Base-by-base conservation (phyloP, 805 yeast species). In the Candida hungchunana region DNA sequence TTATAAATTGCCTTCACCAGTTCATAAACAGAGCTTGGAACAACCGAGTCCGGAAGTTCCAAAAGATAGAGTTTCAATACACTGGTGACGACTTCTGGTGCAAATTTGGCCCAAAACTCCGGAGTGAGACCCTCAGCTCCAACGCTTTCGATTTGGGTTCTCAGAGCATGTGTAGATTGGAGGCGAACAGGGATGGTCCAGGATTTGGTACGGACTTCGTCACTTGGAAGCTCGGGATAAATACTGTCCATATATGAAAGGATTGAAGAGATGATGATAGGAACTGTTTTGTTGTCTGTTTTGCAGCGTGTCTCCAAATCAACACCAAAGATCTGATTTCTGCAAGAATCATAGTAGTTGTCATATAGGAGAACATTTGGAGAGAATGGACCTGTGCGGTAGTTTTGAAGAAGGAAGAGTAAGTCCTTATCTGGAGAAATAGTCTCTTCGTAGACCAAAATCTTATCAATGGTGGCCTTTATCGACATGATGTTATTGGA, bases 21-120 rank as follows among this genome's bases (percentile, higher is more conserved):
- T 46, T 83, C 93, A 53, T 79, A 82, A 41, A 73, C 64, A 31
- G 73, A 74, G 38, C 71, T 64, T 2, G 90, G 78, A 5, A 87
- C 71, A 27, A 86, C 56, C 3, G 93, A 79, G 43, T 79, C 86
- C 0, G 95, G 95, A 30, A 86, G 66, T 55, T 87, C 95, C 54
- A 85, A 63, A 19, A 86, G 62, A 58, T 82, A 86, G 23, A 85
- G 66, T 54, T 83, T 82, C 46, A 86, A 66, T 4, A 77, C 77
- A 48, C 80, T 75, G 5, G 88, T 81, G 8, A 82, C 72, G 0
- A 76, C 69, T 31, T 77, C 70, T 1, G 87, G 81, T 25, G 62
- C 61, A 34, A 63, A 60, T 8, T 65, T 56, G 1, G 55, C 40
- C 31, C 63, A 51, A 13, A 61, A 40, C 7, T 46, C 52, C 12